phyloP scores from a whole-genome alignment of 2,329 filamentous ascomycete species.

The Fusarium clavum region DNA sequence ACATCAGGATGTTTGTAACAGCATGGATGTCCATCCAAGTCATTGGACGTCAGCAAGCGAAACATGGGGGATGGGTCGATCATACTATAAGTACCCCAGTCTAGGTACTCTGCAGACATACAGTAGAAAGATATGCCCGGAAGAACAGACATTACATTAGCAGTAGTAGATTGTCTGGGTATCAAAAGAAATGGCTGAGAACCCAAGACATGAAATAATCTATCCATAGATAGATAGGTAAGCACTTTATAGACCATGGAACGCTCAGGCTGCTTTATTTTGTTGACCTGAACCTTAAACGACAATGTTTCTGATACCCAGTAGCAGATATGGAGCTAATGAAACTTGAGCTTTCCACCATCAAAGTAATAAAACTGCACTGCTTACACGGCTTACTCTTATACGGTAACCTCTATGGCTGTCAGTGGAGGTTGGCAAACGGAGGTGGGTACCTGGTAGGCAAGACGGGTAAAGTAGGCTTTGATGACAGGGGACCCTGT shows the following conservation, averaged over 20 bases:
- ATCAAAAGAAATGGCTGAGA: neutral
- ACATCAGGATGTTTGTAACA: conserved; percentile 2
- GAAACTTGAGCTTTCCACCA: neutral
- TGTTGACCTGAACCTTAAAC: neutral
- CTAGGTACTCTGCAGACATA: neutral
- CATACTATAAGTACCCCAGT: conserved; percentile 3
- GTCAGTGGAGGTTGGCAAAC: neutral
- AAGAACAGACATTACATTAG: neutral
- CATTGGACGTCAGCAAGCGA: conserved; percentile 15
- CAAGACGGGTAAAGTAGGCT: neutral
- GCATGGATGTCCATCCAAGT: conserved; percentile 22
- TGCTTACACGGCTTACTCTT: neutral
- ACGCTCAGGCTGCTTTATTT: neutral
- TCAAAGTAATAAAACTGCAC: neutral
- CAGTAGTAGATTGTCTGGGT: neutral
- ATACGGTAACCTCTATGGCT: neutral
- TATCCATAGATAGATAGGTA: neutral
- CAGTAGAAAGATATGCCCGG: neutral
- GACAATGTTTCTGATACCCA: neutral
- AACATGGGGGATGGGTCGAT: conserved; percentile 18
- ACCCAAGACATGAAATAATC: neutral
- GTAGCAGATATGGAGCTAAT: neutral
- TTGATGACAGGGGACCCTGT: neutral
- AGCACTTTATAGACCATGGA: neutral
- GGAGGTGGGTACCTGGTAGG: neutral